Base-by-base conservation (phyloP, 2,329 filamentous ascomycete genomes). In the Fusarium hostae region DNA sequence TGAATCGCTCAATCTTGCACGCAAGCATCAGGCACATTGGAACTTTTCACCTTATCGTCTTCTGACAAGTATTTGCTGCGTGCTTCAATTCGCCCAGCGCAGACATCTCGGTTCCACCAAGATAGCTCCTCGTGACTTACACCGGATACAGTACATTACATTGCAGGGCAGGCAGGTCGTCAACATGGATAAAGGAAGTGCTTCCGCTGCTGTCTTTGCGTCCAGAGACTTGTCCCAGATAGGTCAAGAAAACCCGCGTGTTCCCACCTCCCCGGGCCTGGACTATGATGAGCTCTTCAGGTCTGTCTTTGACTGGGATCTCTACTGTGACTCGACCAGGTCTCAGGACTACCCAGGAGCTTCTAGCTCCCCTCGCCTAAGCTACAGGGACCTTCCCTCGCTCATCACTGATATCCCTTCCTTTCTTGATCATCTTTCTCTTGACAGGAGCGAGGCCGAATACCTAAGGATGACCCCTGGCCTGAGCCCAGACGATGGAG, bases 61-160 rank as follows among this genome's bases (percentile, higher is more conserved):
- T 78, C 77, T 78, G 78, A 80, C 77, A 78, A 78, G 76, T 73
- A 77, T 75, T 73, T 75, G 73, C 77, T 78, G 76, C 78, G 76
- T 74, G 79, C 73, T 78, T 79, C 79, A 79, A 78, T 81, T 80
- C 78, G 79, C 76, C 79, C 76, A 74, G 70, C 72, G 77, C 72
- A 72, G 74, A 79, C 77, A 74, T 57, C 78, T 80, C 81, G 81
- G 81, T 82, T 81, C 81, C 81, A 82, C 81, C 80, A 81, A 78
- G 78, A 79, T 72, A 77, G 77, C 61, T 60, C 58, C 70, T 71
- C 79, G 79, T 82, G 81, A 81, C 81, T 81, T 81, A 81, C 77
- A 82, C 79, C 77, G 76, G 63, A 68, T 47, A 70, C 68, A 71
- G 68, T 55, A 71, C 63, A 79, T 75, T 66, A 66, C 63, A 66